A percentile compares a stretch with the other conserved stretches of the same genome.
phyloP scores from a whole-genome alignment of 495 filamentous ascomycete species.

The Hypoxylon cercidicola region DNA sequence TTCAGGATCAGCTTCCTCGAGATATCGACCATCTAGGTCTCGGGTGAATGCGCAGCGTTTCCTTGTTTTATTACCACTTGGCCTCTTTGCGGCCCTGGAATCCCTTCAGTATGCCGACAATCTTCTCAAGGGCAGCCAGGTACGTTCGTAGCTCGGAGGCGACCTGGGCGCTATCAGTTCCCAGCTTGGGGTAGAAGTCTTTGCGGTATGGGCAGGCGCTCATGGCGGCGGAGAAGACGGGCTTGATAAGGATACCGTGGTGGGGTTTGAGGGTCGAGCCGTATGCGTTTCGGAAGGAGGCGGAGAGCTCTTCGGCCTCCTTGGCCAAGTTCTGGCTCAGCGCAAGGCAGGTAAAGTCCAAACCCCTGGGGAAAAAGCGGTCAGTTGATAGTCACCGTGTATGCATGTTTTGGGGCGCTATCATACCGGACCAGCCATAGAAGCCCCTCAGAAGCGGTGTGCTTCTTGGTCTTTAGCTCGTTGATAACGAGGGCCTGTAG shows the following conservation, averaged over 20 bases:
- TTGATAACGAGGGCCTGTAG: conserved; percentile 85
- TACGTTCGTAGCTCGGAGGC: conserved; percentile 69
- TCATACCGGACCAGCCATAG: conserved; percentile 89
- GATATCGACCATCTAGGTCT: neutral
- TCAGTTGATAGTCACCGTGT: neutral
- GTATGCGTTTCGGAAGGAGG: conserved; percentile 90
- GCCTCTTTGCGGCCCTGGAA: conserved; percentile 75
- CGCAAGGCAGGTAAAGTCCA: conserved; percentile 89
- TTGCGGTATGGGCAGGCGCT: conserved; percentile 88
- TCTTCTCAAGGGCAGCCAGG: conserved; percentile 77
- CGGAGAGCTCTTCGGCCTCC: conserved; percentile 75
- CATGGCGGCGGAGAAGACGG: conserved; percentile 92
- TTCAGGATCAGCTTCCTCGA: neutral
- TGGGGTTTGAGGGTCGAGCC: conserved; percentile 85
- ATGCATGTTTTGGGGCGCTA: conserved; percentile 1
- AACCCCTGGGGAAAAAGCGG: conserved; percentile 65
- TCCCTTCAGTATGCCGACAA: conserved; percentile 76
- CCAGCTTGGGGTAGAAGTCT: conserved; percentile 89
- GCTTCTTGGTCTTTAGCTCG: conserved; percentile 87
- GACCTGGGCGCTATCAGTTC: conserved; percentile 71
- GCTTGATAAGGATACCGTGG: conserved; percentile 87
- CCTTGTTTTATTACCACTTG: conserved; percentile 67
- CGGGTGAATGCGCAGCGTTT: neutral
- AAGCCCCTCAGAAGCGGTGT: conserved; percentile 86
- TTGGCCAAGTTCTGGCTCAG: conserved; percentile 79